Conservation (phyloP, 768 basidiomycete genomes). For the Pleurotus tuber-regium region DNA sequence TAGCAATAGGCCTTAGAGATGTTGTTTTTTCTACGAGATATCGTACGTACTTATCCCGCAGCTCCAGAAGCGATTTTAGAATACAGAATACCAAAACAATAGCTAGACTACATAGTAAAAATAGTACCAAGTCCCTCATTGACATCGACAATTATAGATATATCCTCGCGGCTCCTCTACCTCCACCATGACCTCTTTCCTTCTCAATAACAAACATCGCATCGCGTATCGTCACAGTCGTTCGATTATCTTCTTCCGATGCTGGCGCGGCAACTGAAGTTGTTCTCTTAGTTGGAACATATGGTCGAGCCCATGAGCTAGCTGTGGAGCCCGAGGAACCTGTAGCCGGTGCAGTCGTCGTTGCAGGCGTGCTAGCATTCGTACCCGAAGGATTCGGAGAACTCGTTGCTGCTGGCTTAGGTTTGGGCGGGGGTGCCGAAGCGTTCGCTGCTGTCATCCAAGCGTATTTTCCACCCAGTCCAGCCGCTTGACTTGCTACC, state of each 20-base stretch:
- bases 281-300: conserved; percentile 54
- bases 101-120: too few relatives aligned
- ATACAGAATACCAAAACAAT: too few relatives aligned
- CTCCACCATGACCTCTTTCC: conserved; percentile 81
- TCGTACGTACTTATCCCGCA: too few relatives aligned
- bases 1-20: too few relatives aligned
- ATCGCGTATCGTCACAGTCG: conserved; percentile 69
- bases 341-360: conserved; percentile 23
- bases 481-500: conserved; percentile 87
- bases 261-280: conserved; percentile 24
- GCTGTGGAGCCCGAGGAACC: conserved; percentile 20
- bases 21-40: too few relatives aligned
- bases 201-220: conserved; percentile 85
- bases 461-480: conserved; percentile 75
- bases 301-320: conserved; percentile 60
- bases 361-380: conserved; percentile 28
- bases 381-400: conserved; percentile 29
- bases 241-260: conserved; percentile 57
- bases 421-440: conserved; percentile 31
- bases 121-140: too few relatives aligned
- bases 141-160: conserved; percentile 61
- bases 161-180: conserved; percentile 70
- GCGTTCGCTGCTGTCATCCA: conserved; percentile 77
- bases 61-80: too few relatives aligned
- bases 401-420: conserved; percentile 32